These are phyloP conservation scores for Russula brevipes DNA, from an alignment of 768 basidiomycete genomes.

Conservation along the genomic window DNA sequence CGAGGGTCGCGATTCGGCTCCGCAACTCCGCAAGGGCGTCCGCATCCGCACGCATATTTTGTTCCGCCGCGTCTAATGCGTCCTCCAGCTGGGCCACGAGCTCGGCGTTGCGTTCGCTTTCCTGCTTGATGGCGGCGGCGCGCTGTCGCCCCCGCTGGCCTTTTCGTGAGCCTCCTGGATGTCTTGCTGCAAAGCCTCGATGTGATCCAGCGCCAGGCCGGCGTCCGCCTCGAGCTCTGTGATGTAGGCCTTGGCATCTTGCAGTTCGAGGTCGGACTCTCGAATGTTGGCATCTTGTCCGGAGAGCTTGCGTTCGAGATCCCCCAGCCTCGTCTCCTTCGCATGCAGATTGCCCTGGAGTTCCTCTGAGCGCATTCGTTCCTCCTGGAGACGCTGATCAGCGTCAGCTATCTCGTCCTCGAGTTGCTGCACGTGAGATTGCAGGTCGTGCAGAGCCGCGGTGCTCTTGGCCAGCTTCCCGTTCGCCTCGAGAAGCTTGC, in stretches of 20 bases:
- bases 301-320: constrained; percentile 26
- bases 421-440: constrained; percentile 52
- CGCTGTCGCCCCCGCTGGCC: constrained; percentile 39
- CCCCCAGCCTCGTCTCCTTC: constrained; percentile 30
- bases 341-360: constrained; percentile 38
- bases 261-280: constrained; percentile 31
- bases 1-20: constrained; percentile 46
- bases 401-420: constrained; percentile 55
- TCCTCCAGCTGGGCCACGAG: constrained; percentile 66
- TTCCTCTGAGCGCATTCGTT: constrained; percentile 40
- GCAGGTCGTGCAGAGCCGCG: constrained; percentile 56
- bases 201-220: constrained; percentile 44
- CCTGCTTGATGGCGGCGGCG: constrained; percentile 34
- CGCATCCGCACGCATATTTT: constrained; percentile 61
- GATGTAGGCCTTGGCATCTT: constrained; percentile 44
- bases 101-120: constrained; percentile 47
- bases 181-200: constrained; percentile 54
- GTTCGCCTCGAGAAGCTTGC: constrained; percentile 61
- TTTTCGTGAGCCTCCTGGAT: constrained; percentile 44
- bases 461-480: constrained; percentile 51
- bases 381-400: constrained; percentile 48
- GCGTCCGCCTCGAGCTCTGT: constrained; percentile 60
- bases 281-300: constrained; percentile 24
- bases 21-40: constrained; percentile 48
- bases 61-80: constrained; percentile 68